phyloP scores from a whole-genome alignment of 371 early-diverging fungal species.

The Mucor indicus region DNA sequence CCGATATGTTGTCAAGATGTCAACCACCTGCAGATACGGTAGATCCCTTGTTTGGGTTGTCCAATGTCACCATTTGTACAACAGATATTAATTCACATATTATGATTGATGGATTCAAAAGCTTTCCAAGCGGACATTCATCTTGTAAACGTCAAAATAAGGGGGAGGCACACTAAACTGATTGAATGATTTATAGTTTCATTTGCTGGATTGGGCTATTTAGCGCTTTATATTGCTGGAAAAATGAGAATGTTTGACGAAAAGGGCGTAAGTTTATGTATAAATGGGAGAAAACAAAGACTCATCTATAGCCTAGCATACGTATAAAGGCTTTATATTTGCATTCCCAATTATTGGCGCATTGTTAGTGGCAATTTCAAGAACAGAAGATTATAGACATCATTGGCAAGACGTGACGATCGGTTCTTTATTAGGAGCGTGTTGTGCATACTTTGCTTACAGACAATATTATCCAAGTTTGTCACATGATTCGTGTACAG shows the following conservation, averaged over 20 bases:
- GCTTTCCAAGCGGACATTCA: conserved; percentile 95
- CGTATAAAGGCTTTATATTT: conserved; percentile 65
- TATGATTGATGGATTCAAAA: conserved; percentile 81
- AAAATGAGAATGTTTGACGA: conserved; percentile 69
- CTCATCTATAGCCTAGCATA: conserved; percentile 30
- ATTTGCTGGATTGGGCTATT: conserved; percentile 72
- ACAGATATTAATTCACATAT: conserved; percentile 38
- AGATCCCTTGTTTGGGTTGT: conserved; percentile 61
- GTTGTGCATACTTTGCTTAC: conserved; percentile 60
- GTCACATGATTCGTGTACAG: background rate
- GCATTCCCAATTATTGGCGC: conserved; percentile 66
- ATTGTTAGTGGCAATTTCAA: conserved; percentile 64
- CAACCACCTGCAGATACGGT: conserved; percentile 48
- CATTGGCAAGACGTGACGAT: conserved; percentile 81
- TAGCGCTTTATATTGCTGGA: conserved; percentile 71
- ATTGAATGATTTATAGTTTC: too few relatives aligned
- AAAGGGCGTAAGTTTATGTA: conserved; percentile 50
- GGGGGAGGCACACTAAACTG: too few relatives aligned
- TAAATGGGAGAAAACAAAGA: background rate
- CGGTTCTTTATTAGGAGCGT: conserved; percentile 42
- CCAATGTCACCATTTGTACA: conserved; percentile 47
- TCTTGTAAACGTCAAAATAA: too few relatives aligned
- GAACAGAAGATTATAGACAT: conserved; percentile 77
- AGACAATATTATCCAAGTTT: conserved; percentile 64
- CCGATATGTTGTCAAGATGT: conserved; percentile 93